These are phyloP conservation scores for Cryphonectria japonica DNA, from an alignment of 2,329 filamentous ascomycete species.

Conservation along the genomic window DNA sequence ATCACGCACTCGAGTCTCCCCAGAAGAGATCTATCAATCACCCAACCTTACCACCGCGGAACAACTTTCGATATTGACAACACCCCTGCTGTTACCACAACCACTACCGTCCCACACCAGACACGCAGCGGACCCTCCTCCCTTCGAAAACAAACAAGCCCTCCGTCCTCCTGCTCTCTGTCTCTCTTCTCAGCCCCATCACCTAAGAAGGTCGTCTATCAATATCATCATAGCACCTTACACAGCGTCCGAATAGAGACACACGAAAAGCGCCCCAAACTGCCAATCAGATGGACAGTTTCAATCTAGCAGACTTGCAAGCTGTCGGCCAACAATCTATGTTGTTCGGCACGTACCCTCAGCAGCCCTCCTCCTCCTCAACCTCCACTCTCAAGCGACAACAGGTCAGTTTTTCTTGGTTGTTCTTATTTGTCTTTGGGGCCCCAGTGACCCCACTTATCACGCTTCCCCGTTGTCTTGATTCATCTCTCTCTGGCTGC, in stretches of 20 bases:
- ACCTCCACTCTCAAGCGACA: slow-evolving; percentile 27
- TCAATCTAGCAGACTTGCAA: slow-evolving; percentile 25
- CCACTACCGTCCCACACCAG: neutral
- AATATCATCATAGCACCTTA: neutral
- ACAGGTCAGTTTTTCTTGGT: slow-evolving; percentile 26
- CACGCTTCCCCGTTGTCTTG: neutral
- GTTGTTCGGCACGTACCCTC: slow-evolving; percentile 28
- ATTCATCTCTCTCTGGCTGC: slow-evolving; percentile 11
- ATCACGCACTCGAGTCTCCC: slow-evolving; percentile 21
- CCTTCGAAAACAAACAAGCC: slow-evolving; percentile 10
- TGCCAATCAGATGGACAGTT: slow-evolving; percentile 29
- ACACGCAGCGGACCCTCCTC: neutral
- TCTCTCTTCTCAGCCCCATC: neutral
- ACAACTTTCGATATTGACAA: slow-evolving; percentile 22
- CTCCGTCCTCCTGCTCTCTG: neutral
- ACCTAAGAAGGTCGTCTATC: slow-evolving; percentile 3
- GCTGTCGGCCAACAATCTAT: slow-evolving; percentile 27
- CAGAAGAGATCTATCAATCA: slow-evolving; percentile 15
- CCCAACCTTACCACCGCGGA: slow-evolving; percentile 11
- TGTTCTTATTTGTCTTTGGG: slow-evolving; percentile 2
- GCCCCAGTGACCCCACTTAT: slow-evolving; percentile 11
- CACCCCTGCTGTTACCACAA: slow-evolving; percentile 9
- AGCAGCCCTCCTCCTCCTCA: slow-evolving; percentile 11
- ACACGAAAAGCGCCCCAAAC: neutral
- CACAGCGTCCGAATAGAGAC: neutral